A percentile compares a stretch with the other conserved stretches of the same genome.
phyloP scores from a whole-genome alignment of 2,329 filamentous ascomycete genomes.

The Thyridium curvatum region DNA sequence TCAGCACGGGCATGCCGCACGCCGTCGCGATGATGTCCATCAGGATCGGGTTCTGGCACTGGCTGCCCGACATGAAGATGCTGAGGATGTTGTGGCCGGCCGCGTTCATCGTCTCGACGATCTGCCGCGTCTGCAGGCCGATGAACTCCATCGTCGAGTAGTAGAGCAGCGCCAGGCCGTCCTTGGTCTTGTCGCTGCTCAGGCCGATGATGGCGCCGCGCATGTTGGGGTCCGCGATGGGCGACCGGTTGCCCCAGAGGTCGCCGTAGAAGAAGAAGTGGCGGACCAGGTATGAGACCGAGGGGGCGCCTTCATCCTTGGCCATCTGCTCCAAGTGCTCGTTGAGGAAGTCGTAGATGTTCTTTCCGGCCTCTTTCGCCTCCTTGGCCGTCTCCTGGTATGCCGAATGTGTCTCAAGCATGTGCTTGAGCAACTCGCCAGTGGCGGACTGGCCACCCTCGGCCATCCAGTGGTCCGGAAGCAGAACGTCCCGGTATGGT shows the following conservation, averaged over 20 bases:
- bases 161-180: constrained; percentile 85
- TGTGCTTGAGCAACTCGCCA: constrained; percentile 87
- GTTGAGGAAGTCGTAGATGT: constrained; percentile 95
- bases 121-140: constrained; percentile 91
- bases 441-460: constrained; percentile 96
- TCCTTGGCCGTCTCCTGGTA: constrained; percentile 71
- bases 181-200: constrained; percentile 77
- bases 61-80: constrained; percentile 98
- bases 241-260: constrained; percentile 92
- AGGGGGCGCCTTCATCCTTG: constrained; percentile 62
- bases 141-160: constrained; percentile 98
- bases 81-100: constrained; percentile 81
- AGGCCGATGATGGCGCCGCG: constrained; percentile 83
- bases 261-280: constrained; percentile 99
- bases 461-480: constrained; percentile 92
- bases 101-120: constrained; percentile 88
- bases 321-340: constrained; percentile 74
- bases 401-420: constrained; percentile 90
- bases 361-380: constrained; percentile 75
- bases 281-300: constrained; percentile 77
- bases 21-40: constrained; percentile 88
- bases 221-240: constrained; percentile 90
- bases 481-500: constrained; percentile 87
- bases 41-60: constrained; percentile 91
- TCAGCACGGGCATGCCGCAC: constrained; percentile 87